Evolutionary conservation across 148 eudicot species (phyloP), one percentile per base, ranked within the genome.

Genomic region (Fallopia convolvulus): DNA sequence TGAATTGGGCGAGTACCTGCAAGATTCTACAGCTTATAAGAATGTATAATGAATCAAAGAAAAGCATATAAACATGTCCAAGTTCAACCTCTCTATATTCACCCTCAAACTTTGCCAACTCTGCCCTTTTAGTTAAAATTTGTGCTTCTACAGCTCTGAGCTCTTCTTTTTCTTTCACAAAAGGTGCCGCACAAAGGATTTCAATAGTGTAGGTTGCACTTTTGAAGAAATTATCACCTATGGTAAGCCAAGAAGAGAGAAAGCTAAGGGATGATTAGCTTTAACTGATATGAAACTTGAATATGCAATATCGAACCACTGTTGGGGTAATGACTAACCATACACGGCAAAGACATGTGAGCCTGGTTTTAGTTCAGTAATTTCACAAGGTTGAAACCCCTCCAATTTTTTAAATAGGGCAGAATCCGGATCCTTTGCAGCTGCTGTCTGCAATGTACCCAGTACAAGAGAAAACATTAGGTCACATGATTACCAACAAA

Each of bases 161-260:
- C 70, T 83, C 88, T 77, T 87, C 94, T 80, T 90, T 92, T 80
- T 92, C 97, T 76, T 88, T 86, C 50, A 63, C 39, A 80, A 87
- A 92, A 61, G 86, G 83, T 44, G 89, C 86, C 79, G 97, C 89
- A 80, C 88, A 88, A 78, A 95, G 87, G 70, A 78, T 86, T 85
- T 95, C 99, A 79, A 95, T 91, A 20, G 88, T 92, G 90, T 95
- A 92, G 89, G 87, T 88, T 75, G 83, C 91, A 74, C 91, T 95
- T 85, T 83, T 95, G 86, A 91, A 95, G 77, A 95, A 95, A 77
- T 95, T 94, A 78, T 95, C 99, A 70, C 97, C 99, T 95, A 76
- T 75, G 30, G 4, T 11, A 14, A 68, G 21, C 44, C 72, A 68
- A 68, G 70, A 30, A 15, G 70, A 72, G 61, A 40, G 32, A 66